Conservation (phyloP, 2,329 filamentous ascomycete species). For the Claviceps pusilla region DNA sequence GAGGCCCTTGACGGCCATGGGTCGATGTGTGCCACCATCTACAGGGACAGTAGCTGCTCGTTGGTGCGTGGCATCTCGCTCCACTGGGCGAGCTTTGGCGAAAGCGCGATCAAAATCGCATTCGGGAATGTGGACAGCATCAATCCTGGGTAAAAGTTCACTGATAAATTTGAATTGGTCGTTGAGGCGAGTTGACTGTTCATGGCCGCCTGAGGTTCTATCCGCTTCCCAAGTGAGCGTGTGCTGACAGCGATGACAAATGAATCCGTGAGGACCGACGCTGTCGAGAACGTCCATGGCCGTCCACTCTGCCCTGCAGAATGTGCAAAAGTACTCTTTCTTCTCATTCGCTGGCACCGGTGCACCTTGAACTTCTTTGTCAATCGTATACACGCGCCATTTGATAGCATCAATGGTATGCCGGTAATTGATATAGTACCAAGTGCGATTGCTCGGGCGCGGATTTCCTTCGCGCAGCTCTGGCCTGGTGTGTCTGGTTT, state of each 20-base stretch:
- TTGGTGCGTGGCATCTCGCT: slow-evolving; percentile 53
- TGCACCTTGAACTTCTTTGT: slow-evolving; percentile 74
- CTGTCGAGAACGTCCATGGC: slow-evolving; percentile 77
- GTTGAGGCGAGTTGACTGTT: slow-evolving; percentile 60
- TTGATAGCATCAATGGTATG: slow-evolving; percentile 93
- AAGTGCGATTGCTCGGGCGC: slow-evolving; percentile 71
- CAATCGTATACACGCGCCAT: slow-evolving; percentile 77
- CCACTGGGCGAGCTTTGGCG: slow-evolving; percentile 45
- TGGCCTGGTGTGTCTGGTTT: slow-evolving; percentile 41
- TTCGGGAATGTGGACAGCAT: slow-evolving; percentile 57
- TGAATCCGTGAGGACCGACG: slow-evolving; percentile 54
- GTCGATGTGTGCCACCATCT: slow-evolving; percentile 36
- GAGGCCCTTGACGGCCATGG: slow-evolving; percentile 55
- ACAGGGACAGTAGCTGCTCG: slow-evolving; percentile 44
- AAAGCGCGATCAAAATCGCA: slow-evolving; percentile 60
- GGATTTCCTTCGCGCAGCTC: slow-evolving; percentile 70
- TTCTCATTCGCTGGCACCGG: slow-evolving; percentile 69
- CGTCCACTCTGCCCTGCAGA: slow-evolving; percentile 77
- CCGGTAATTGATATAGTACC: slow-evolving; percentile 94
- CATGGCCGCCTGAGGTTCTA: slow-evolving; percentile 53
- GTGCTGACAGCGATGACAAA: slow-evolving; percentile 64
- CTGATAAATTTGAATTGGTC: slow-evolving; percentile 68
- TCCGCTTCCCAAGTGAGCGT: slow-evolving; percentile 51
- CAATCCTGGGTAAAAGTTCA: slow-evolving; percentile 60
- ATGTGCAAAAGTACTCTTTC: slow-evolving; percentile 77